Evolutionary conservation across 1,284 basidiomycete species (phyloP).

Genomic region (Tremellales sp.): DNA sequence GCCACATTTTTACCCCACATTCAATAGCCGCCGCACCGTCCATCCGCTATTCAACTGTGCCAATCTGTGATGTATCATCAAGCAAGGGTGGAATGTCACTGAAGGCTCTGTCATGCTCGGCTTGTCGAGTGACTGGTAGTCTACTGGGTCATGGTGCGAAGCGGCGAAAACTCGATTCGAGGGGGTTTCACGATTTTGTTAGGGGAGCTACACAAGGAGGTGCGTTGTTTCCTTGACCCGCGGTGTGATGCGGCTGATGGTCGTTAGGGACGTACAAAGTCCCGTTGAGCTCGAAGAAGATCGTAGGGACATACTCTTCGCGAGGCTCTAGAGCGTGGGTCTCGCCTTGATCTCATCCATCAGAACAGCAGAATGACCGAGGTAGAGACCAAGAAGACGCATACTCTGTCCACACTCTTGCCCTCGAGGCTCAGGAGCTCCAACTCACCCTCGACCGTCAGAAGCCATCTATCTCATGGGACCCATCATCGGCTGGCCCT

Average conservation of each 20-base stretch:
- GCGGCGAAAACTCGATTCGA: background rate
- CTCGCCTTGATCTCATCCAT: slow-evolving; percentile 1
- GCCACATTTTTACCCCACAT: no score
- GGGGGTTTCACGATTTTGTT: slow-evolving; percentile 34
- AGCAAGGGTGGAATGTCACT: no score
- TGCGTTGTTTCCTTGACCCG: slow-evolving; percentile 7
- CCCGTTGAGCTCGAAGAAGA: slow-evolving; percentile 36
- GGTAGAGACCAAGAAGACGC: slow-evolving; percentile 75
- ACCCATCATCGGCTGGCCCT: slow-evolving; percentile 50
- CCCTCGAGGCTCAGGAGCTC: slow-evolving; percentile 69
- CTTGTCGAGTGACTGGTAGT: background rate
- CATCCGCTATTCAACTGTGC: no score
- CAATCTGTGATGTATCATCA: no score
- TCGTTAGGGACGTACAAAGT: slow-evolving; percentile 45
- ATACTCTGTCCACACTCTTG: slow-evolving; percentile 67
- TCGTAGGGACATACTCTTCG: slow-evolving; percentile 70
- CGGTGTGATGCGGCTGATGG: background rate
- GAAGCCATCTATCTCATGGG: slow-evolving; percentile 62
- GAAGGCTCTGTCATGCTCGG: background rate
- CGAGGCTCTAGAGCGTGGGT: slow-evolving; percentile 67
- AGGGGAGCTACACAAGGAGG: slow-evolving; percentile 30
- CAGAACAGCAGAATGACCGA: background rate
- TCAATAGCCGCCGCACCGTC: no score
- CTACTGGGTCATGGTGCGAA: background rate
- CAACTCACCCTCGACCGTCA: slow-evolving; percentile 57